These are phyloP conservation scores for Geum urbanum DNA, from an alignment of 306 rosid genomes.

Conservation along the genomic window DNA sequence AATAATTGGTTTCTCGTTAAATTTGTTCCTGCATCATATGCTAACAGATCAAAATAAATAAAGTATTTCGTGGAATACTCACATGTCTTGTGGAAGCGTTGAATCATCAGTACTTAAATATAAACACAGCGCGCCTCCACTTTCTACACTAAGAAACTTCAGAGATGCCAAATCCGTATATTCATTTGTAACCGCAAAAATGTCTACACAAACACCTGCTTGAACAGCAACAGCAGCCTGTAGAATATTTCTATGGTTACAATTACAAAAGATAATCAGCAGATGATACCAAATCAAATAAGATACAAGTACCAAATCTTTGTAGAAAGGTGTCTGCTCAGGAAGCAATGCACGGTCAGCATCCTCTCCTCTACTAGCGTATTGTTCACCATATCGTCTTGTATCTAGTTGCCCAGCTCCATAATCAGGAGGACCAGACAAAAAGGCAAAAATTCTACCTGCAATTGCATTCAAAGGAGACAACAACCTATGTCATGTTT, in stretches of 20 bases:
- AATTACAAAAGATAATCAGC: slow-evolving; percentile 22
- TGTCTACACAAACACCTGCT: slow-evolving; percentile 95
- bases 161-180: slow-evolving; percentile 94
- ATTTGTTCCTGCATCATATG: background rate
- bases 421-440: slow-evolving; percentile 94
- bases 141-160: slow-evolving; percentile 82
- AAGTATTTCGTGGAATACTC: slow-evolving; percentile 30
- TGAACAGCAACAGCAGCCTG: slow-evolving; percentile 98
- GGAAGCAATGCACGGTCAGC: slow-evolving; percentile 97
- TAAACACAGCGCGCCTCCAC: slow-evolving; percentile 84
- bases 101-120: slow-evolving; percentile 86
- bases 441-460: slow-evolving; percentile 93
- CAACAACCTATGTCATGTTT: slow-evolving; percentile 24
- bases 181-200: slow-evolving; percentile 95
- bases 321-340: slow-evolving; percentile 92
- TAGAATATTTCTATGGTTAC: slow-evolving; percentile 42
- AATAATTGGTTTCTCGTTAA: background rate
- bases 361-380: slow-evolving; percentile 98
- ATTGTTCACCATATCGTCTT: slow-evolving; percentile 90
- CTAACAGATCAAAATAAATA: background rate
- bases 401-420: slow-evolving; percentile 96
- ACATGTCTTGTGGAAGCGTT: slow-evolving; percentile 98
- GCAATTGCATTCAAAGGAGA: slow-evolving; percentile 39
- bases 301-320: slow-evolving; percentile 61
- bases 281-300: slow-evolving; percentile 18